Evolutionary conservation across 257 asterid genomes (phyloP).

Genomic region (Petrea volubilis): DNA sequence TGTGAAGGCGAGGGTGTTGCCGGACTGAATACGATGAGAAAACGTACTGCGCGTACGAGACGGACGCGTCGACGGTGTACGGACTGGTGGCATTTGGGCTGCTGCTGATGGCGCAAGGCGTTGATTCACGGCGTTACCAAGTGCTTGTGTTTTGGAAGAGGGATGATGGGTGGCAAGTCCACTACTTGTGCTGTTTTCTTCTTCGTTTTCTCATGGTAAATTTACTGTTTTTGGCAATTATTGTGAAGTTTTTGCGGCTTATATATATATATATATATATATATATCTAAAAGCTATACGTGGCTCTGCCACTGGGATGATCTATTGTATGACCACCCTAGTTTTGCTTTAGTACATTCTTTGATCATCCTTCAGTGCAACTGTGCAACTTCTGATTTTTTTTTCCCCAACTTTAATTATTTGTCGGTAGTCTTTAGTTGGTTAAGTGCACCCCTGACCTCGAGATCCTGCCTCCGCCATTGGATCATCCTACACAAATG

Average conservation of each 20-base stretch:
- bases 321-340: too few relatives aligned
- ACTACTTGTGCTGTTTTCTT: conserved; percentile 64
- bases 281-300: too few relatives aligned
- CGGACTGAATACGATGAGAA: conserved; percentile 92
- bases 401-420: not conserved
- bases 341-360: too few relatives aligned
- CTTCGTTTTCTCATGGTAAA: conserved; percentile 86
- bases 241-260: not conserved
- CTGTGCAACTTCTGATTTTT: not conserved
- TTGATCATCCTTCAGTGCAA: too few relatives aligned
- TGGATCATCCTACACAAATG: conserved; percentile 23
- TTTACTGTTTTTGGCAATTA: conserved; percentile 23
- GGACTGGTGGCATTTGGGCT: conserved; percentile 90
- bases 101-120: conserved; percentile 74
- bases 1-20: conserved; percentile 65
- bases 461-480: too few relatives aligned
- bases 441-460: too few relatives aligned
- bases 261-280: not conserved
- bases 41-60: conserved; percentile 72
- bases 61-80: conserved; percentile 92
- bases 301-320: too few relatives aligned
- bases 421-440: too few relatives aligned
- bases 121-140: conserved; percentile 79
- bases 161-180: conserved; percentile 65
- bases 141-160: conserved; percentile 90